Evolutionary conservation across 1,284 basidiomycete genomes (phyloP).

Genomic region (Moesziomyces sp.): DNA sequence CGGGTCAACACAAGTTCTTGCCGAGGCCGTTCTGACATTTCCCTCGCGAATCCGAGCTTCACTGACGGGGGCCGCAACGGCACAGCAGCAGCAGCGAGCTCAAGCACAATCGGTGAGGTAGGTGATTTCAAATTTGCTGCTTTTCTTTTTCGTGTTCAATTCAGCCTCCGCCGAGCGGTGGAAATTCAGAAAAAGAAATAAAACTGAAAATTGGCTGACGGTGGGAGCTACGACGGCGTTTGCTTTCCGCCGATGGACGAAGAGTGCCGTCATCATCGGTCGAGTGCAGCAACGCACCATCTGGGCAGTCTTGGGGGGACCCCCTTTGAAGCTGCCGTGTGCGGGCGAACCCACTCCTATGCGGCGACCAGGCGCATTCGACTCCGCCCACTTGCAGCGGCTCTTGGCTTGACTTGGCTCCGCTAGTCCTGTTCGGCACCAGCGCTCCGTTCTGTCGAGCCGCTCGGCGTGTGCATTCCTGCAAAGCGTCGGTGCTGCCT

Average conservation of each 20-base stretch:
- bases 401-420: background rate
- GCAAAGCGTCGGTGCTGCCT: background rate
- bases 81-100: too few relatives aligned
- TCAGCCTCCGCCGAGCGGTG: background rate
- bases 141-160: background rate
- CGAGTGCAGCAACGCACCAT: background rate
- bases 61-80: too few relatives aligned
- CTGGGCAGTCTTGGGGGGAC: background rate
- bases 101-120: too few relatives aligned
- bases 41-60: too few relatives aligned
- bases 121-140: too few relatives aligned
- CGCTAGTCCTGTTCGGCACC: background rate
- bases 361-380: background rate
- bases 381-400: background rate
- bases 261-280: background rate
- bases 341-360: background rate
- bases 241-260: background rate
- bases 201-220: too few relatives aligned
- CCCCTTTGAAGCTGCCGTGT: background rate
- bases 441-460: background rate
- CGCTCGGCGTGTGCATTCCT: background rate
- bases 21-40: too few relatives aligned
- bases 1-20: background rate
- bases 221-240: background rate
- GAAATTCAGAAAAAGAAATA: background rate